Evolutionary conservation across 305 asterid species (phyloP).

Genomic region (Fraxinus dipetala): DNA sequence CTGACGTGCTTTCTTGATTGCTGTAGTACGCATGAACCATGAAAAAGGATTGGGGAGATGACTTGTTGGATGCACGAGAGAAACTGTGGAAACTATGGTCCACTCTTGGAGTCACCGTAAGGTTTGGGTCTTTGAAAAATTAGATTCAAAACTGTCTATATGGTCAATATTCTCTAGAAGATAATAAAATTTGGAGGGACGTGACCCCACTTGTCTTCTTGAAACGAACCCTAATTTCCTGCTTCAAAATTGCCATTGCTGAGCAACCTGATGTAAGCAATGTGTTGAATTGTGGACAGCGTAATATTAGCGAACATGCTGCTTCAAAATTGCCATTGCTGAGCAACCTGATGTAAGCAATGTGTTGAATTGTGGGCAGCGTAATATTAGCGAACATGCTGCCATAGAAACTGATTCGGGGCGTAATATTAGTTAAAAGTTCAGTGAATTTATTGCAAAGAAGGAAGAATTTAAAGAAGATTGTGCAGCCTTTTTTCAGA

Average conservation of each 20-base stretch:
- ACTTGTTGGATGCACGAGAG: background rate
- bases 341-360: background rate
- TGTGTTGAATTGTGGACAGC: background rate
- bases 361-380: background rate
- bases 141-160: background rate
- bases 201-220: background rate
- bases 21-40: background rate
- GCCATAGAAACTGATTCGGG: background rate
- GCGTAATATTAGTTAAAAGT: background rate
- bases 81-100: background rate
- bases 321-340: background rate
- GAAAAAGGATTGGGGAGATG: background rate
- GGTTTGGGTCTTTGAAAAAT: background rate
- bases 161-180: background rate
- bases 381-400: background rate
- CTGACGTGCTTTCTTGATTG: background rate
- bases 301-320: background rate
- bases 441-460: background rate
- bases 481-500: background rate
- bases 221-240: constrained; percentile 3
- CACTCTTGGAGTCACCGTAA: background rate
- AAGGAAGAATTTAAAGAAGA: background rate
- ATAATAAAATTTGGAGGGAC: background rate
- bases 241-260: background rate
- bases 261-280: background rate